These are phyloP conservation scores for Corinectria fuckeliana DNA, from an alignment of 2,329 filamentous ascomycete species.

Conservation along the genomic window DNA sequence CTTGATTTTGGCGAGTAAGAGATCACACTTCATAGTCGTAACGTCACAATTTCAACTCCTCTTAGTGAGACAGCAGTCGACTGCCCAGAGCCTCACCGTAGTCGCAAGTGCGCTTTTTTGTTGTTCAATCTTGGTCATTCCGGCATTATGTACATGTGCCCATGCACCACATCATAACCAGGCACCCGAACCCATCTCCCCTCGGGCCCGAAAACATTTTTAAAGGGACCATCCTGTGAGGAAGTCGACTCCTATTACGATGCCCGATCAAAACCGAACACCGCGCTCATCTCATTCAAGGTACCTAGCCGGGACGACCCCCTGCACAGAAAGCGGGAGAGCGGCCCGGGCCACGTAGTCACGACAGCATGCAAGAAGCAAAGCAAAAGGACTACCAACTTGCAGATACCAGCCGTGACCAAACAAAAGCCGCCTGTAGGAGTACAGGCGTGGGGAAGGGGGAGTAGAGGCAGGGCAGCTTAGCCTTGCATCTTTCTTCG, in stretches of 20 bases:
- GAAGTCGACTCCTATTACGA: constrained; percentile 22
- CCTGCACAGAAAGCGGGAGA: not conserved
- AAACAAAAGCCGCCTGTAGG: constrained; percentile 14
- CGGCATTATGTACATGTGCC: constrained; percentile 39
- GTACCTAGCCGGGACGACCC: constrained; percentile 9
- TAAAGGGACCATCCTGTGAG: constrained; percentile 29
- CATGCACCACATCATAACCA: constrained; percentile 37
- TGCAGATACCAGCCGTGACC: constrained; percentile 16
- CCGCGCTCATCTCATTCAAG: constrained; percentile 24
- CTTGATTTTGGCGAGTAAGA: too few relatives aligned
- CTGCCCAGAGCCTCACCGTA: not conserved
- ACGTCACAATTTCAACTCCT: not conserved
- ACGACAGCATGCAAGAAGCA: constrained; percentile 12
- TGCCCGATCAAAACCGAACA: constrained; percentile 30
- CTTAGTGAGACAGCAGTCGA: not conserved
- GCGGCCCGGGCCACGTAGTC: constrained; percentile 15
- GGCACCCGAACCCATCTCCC: constrained; percentile 26
- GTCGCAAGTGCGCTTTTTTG: not conserved
- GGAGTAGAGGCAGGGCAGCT: constrained; percentile 34
- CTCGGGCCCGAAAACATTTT: constrained; percentile 28
- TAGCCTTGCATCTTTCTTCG: constrained; percentile 93
- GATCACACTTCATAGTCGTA: not conserved
- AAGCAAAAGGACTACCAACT: not conserved
- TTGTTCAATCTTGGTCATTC: constrained; percentile 37
- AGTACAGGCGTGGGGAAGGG: constrained; percentile 9